Percentiles rank a stretch among this genome's conserved stretches.
phyloP scores from a whole-genome alignment of 345 rosid genomes.

The Kandelia obovata region DNA sequence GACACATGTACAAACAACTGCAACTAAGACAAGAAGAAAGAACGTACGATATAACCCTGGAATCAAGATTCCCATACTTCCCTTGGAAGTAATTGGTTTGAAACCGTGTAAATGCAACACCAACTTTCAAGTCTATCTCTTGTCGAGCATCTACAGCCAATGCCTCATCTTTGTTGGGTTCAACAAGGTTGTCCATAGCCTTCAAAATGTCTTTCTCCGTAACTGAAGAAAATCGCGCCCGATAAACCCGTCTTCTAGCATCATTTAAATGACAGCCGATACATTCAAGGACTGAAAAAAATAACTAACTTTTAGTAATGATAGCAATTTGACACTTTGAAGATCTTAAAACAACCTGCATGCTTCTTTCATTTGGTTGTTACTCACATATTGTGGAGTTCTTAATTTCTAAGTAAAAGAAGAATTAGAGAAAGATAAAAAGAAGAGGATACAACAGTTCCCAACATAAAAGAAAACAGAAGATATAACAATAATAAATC shows the following conservation, averaged over 20 bases:
- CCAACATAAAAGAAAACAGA: no score
- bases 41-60: conserved; percentile 92
- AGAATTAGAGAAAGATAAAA: not conserved
- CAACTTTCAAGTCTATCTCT: conserved; percentile 99
- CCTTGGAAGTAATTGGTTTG: conserved; percentile 94
- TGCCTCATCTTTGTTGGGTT: conserved; percentile 83
- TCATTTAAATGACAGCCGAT: conserved; percentile 59
- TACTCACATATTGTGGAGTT: no score
- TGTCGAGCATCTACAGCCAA: conserved; percentile 98
- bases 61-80: conserved; percentile 89
- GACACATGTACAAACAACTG: conserved; percentile 7
- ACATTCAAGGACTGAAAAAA: conserved; percentile 69
- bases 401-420: no score
- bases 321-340: not conserved
- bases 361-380: no score
- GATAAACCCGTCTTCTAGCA: conserved; percentile 57
- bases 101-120: conserved; percentile 92
- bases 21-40: conserved; percentile 26
- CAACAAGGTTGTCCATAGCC: conserved; percentile 82
- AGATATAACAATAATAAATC: no score
- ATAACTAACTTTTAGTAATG: conserved; percentile 10
- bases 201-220: conserved; percentile 87
- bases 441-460: no score
- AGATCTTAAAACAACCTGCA: not conserved
- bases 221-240: conserved; percentile 93